These are phyloP conservation scores for Stephanodiscus minutulus DNA, from an alignment of 108 stramenopile species.

Conservation along the genomic window DNA sequence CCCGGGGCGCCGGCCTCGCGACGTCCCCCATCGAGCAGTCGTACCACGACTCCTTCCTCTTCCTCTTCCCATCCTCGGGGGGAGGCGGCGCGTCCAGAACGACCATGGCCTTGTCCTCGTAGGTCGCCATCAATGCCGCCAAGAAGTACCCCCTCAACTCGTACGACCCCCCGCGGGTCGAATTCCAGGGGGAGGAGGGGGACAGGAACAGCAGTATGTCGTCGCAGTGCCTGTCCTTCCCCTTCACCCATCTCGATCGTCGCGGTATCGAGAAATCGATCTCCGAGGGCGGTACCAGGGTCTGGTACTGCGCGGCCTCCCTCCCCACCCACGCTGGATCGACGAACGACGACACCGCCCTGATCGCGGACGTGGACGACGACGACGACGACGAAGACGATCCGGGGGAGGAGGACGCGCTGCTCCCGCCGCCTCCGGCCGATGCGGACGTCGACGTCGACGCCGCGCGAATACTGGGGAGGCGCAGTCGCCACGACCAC, in stretches of 20 bases:
- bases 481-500: background rate
- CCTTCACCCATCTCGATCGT: background rate
- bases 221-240: background rate
- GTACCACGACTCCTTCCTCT: constrained; percentile 4
- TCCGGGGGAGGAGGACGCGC: background rate
- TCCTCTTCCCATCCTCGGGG: background rate
- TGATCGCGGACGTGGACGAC: too few relatives aligned
- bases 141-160: background rate
- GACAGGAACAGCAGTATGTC: background rate
- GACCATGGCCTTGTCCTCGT: background rate
- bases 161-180: background rate
- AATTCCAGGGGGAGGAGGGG: too few relatives aligned
- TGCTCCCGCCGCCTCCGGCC: background rate
- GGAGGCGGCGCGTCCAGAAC: background rate
- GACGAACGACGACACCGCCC: background rate
- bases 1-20: background rate
- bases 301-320: background rate
- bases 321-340: background rate
- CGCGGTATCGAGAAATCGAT: background rate
- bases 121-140: background rate
- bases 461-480: background rate
- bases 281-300: background rate
- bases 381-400: background rate
- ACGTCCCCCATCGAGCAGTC: background rate
- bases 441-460: background rate